Conservation (phyloP, 352 stramenopile genomes). For the Globisporangium ultimum region DNA sequence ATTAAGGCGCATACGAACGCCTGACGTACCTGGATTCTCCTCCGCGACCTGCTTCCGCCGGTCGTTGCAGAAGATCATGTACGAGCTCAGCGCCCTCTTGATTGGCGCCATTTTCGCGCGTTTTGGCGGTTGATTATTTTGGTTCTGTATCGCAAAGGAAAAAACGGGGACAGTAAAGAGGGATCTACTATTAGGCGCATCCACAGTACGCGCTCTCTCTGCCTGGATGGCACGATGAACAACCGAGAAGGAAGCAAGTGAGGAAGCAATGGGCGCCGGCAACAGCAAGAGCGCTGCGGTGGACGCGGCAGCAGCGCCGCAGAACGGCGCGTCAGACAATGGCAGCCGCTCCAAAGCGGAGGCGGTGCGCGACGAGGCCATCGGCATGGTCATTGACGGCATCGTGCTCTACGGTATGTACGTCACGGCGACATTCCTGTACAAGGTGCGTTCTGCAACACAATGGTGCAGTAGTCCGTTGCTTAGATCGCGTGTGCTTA, state of each 20-base stretch:
- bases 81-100: slow-evolving; percentile 87
- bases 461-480: too few species aligned
- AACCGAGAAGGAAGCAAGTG: slow-evolving; percentile 1
- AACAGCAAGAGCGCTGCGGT: slow-evolving; percentile 49
- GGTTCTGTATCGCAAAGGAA: background rate
- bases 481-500: background rate
- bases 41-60: slow-evolving; percentile 61
- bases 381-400: slow-evolving; percentile 73
- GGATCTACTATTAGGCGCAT: slow-evolving; percentile 2
- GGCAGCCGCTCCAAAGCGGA: slow-evolving; percentile 24
- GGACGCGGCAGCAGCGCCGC: slow-evolving; percentile 1
- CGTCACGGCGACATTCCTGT: slow-evolving; percentile 79
- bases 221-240: background rate
- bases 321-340: slow-evolving; percentile 6
- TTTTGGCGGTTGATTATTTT: slow-evolving; percentile 6
- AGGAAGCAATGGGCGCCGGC: slow-evolving; percentile 41
- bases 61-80: slow-evolving; percentile 83
- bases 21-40: slow-evolving; percentile 43
- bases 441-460: slow-evolving; percentile 43
- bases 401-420: slow-evolving; percentile 84
- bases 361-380: slow-evolving; percentile 44
- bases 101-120: slow-evolving; percentile 35
- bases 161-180: background rate
- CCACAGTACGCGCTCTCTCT: background rate
- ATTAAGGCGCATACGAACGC: background rate